Base-by-base conservation (phyloP, 768 basidiomycete species). In the Hygrophoropsis aurantiaca region DNA sequence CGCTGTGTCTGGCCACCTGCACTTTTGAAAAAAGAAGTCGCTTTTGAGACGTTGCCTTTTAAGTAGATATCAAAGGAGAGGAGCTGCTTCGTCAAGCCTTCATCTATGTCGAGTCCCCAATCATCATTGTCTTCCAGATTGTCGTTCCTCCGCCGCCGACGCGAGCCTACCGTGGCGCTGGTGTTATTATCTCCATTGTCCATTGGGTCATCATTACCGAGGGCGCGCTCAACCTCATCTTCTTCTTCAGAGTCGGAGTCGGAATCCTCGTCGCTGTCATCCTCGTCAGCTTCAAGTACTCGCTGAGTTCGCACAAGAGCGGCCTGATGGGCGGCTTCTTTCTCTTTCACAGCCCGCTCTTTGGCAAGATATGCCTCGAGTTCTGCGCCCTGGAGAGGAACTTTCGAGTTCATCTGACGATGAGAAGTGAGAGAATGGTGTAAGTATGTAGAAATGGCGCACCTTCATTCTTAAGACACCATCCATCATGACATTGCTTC, bases 11-110 rank as follows among this genome's bases (percentile, higher is more conserved):
- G 84, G 9, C 77, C 74, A 11, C 81, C 82, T 8, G 81, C 72
- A 48, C 73, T 85, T 65, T 92, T 93, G 76, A 94, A 95, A 71
- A 93, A 94, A 2, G 86, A 85, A 1, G 83, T 88, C 20, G 87
- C 75, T 54, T 89, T 87, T 21, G 88, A 85, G 38, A 94, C 90
- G 52, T 95, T 93, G n/a, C 94, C 94, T 65, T 95, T 97, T 51
- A 98, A 77, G 65, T 92, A 98, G 55, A 98, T 97, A 66, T 99
- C 97, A 58, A 90, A 99, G 2, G 91, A 94, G 32, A 94, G 68
- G 44, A 87, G 67, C 33, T 87, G 84, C 56, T 81, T 85, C 11
- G 84, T 82, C 44, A 83, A 59, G 2, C 83, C 81, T 48, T 93
- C 90, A 50, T 92, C 90, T 35, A 79, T 79, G 52, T 90, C 88